phyloP scores from a whole-genome alignment of 345 rosid genomes.

The Firmiana major region DNA sequence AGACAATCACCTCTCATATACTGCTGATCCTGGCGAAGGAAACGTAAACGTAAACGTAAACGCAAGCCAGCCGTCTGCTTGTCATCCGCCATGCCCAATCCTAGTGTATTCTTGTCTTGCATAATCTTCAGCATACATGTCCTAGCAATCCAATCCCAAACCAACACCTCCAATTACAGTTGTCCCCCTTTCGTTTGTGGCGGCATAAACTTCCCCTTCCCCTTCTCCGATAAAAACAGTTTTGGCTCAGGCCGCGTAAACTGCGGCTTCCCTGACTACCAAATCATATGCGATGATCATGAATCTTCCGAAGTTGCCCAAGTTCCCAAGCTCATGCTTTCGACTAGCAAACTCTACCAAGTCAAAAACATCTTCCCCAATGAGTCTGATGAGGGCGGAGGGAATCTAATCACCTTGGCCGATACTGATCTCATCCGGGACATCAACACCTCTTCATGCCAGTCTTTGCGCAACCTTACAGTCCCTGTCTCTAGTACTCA shows the following conservation, averaged over 20 bases:
- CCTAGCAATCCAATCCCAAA: constrained; percentile 7
- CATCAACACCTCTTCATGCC: constrained; percentile 18
- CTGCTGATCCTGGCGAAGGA: neutral
- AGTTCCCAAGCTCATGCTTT: constrained; percentile 19
- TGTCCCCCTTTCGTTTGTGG: constrained; percentile 34
- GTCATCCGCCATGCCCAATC: constrained; percentile 5
- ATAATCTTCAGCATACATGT: neutral
- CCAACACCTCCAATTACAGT: constrained; percentile 3
- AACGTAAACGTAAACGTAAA: neutral
- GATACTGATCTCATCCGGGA: constrained; percentile 21
- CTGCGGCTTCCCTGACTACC: constrained; percentile 36
- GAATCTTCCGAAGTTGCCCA: constrained; percentile 3
- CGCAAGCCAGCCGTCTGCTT: neutral
- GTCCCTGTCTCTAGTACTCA: neutral
- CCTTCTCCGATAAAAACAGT: constrained; percentile 24
- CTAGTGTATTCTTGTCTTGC: neutral
- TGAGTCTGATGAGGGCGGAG: neutral
- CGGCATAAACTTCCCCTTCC: constrained; percentile 32
- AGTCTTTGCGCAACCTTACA: constrained; percentile 20
- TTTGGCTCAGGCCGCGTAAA: neutral
- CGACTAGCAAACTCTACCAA: neutral
- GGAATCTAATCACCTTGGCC: constrained; percentile 14
- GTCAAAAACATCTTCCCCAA: constrained; percentile 12
- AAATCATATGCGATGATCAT: constrained; percentile 21
- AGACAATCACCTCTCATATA: too few relatives aligned